Evolutionary conservation across 768 basidiomycete species (phyloP), one percentile per base, ranked within the genome.

Genomic region (Fistulinella prunicolor): DNA sequence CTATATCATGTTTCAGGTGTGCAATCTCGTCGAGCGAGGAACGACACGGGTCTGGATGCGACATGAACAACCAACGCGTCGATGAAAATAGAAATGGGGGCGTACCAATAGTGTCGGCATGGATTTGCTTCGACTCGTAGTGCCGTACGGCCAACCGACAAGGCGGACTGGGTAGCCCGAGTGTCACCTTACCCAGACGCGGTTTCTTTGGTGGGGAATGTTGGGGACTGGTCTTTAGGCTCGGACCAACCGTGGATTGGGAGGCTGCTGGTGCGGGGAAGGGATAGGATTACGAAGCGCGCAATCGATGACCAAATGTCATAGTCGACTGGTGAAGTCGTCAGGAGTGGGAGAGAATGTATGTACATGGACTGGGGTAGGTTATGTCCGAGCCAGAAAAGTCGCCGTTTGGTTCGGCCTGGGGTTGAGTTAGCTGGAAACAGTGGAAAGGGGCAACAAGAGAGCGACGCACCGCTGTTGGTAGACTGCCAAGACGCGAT

Each of bases 11-110:
- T 12, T 34, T 12, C 32, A 34, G 12, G 16, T 34, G 32, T 12
- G 32, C 32, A 12, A 34, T 34, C 32, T 34, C 32, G 32, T 86
- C 83, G 51, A 81, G 81, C 0, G 65, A 60, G 9, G 80, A 78
- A 16, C 47, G 47, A 60, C 79, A 84, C 21, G 49, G 57, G 19
- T 68, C 80, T 85, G 47, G 42, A 6, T 24, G 5, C 3, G 6
- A 14, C 19, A 16, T 53, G 4, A 34, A 12, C 5, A 12, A 34
- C 9, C 14, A 47, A 30, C 28, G 12, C 12, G 32, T 16, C 5
- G 16, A 34, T 16, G 32, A 65, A 34, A 6, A 12, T 16, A 8
- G 14, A 16, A 12, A 16, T 8, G 14, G 9, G 5, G 16, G 12
- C 32, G 12, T 13, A 34, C 32, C 32, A 16, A 34, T 34, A 12